These are phyloP conservation scores for Acephala macrosclerotiorum DNA, from an alignment of 2,329 filamentous ascomycete species.

Conservation along the genomic window DNA sequence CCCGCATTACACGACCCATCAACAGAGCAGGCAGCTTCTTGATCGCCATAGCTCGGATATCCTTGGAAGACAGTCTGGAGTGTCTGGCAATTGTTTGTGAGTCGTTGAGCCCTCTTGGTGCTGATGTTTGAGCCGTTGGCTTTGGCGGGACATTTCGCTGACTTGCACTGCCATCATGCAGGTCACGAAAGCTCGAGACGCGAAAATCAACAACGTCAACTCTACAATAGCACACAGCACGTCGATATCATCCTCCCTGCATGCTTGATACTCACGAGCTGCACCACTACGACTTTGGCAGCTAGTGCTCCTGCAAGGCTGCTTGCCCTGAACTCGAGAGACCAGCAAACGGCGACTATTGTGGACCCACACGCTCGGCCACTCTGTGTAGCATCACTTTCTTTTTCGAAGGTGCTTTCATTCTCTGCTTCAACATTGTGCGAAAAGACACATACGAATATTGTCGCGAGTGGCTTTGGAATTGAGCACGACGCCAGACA, in stretches of 20 bases:
- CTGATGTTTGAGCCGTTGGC: background rate
- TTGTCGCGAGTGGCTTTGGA: background rate
- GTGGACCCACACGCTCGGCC: slow-evolving; percentile 16
- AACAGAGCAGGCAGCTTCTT: background rate
- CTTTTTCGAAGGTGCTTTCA: background rate
- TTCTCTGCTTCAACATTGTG: background rate
- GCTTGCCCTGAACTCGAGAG: slow-evolving; percentile 17
- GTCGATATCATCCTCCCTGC: background rate
- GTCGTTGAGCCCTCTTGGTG: background rate
- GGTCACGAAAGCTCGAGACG: slow-evolving; percentile 19
- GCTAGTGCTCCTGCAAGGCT: slow-evolving; percentile 2
- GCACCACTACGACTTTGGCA: slow-evolving; percentile 8
- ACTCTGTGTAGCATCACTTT: slow-evolving; percentile 10
- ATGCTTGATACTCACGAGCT: slow-evolving; percentile 3
- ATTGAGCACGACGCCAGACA: background rate
- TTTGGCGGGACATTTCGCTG: slow-evolving; percentile 20
- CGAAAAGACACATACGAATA: background rate
- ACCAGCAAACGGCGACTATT: slow-evolving; percentile 10
- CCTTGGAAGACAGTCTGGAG: background rate
- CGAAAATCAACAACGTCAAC: slow-evolving; percentile 17
- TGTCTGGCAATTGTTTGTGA: slow-evolving; percentile 4
- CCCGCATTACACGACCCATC: slow-evolving; percentile 13
- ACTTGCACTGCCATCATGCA: slow-evolving; percentile 22
- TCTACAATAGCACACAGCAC: background rate
- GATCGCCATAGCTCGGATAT: slow-evolving; percentile 1